Conservation (phyloP, 2,329 filamentous ascomycete genomes). For the Grosmannia serpens region DNA sequence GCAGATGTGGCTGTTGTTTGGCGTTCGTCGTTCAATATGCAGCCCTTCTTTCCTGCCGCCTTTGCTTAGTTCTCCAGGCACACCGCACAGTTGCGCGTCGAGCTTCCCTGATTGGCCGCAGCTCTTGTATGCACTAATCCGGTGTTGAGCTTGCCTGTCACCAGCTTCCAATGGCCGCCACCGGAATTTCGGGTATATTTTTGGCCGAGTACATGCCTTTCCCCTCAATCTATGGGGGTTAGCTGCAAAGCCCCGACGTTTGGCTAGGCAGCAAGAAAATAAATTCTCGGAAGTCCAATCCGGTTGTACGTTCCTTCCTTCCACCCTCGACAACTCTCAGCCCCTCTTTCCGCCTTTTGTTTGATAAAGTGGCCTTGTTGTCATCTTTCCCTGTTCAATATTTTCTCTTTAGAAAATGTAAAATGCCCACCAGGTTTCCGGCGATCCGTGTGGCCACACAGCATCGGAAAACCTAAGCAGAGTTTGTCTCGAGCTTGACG, state of each 20-base stretch:
- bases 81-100: conserved; percentile 17
- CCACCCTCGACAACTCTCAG: neutral
- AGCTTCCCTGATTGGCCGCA: conserved; percentile 13
- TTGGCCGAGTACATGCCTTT: neutral
- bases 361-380: neutral
- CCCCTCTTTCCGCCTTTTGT: neutral
- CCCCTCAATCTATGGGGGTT: neutral
- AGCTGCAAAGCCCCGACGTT: neutral
- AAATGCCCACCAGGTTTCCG: neutral
- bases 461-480: neutral
- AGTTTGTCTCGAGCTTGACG: neutral
- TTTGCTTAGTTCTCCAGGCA: conserved; percentile 12
- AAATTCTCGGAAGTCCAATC: neutral
- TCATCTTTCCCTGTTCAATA: neutral
- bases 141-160: neutral
- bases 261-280: neutral
- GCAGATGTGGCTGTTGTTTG: neutral
- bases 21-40: neutral
- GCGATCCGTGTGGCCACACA: conserved; percentile 3
- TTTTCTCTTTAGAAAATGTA: neutral
- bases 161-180: neutral
- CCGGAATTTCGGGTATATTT: neutral
- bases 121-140: conserved; percentile 6
- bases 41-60: neutral
- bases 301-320: neutral